A percentile compares a stretch with the other conserved stretches of the same genome.
Conservation (phyloP, 164 flowering plant species). For the Vitis rotundifolia region DNA sequence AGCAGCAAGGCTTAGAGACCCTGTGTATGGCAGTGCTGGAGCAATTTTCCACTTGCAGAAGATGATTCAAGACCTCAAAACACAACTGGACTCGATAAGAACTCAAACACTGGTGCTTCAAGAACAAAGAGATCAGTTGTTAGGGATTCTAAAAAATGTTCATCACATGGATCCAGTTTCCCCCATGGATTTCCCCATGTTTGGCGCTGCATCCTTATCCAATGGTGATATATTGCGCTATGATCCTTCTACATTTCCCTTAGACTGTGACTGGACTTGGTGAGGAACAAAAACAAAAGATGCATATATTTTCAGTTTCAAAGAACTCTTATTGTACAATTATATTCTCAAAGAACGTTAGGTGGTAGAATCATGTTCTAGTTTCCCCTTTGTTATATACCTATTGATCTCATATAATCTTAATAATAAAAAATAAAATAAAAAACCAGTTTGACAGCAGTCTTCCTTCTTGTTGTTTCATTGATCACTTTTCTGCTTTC, state of each 20-base stretch:
- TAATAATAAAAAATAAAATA: no score
- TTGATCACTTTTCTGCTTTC: no score
- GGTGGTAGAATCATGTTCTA: no score
- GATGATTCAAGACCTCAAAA: constrained; percentile 22
- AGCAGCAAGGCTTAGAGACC: constrained; percentile 34
- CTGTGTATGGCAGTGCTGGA: constrained; percentile 40
- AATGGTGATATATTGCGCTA: constrained; percentile 2
- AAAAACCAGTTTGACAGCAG: no score
- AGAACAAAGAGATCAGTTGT: constrained; percentile 24
- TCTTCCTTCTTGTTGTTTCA: no score
- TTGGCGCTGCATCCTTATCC: neutral
- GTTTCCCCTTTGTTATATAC: no score
- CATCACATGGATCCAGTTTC: constrained; percentile 7
- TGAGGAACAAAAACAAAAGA: no score
- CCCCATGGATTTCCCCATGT: neutral
- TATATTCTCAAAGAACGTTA: no score
- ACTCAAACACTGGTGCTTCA: constrained; percentile 14
- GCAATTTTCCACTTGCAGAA: constrained; percentile 36
- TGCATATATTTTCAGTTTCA: no score
- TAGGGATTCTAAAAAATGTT: constrained; percentile 22
- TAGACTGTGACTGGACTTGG: no score
- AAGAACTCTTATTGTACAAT: no score
- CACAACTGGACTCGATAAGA: constrained; percentile 19
- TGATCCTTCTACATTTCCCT: constrained; percentile 9
- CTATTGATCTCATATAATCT: no score